A percentile compares a stretch with the other conserved stretches of the same genome.
Evolutionary conservation across 169 alveolate species (phyloP).

Genomic region (Plasmodium fragile): DNA sequence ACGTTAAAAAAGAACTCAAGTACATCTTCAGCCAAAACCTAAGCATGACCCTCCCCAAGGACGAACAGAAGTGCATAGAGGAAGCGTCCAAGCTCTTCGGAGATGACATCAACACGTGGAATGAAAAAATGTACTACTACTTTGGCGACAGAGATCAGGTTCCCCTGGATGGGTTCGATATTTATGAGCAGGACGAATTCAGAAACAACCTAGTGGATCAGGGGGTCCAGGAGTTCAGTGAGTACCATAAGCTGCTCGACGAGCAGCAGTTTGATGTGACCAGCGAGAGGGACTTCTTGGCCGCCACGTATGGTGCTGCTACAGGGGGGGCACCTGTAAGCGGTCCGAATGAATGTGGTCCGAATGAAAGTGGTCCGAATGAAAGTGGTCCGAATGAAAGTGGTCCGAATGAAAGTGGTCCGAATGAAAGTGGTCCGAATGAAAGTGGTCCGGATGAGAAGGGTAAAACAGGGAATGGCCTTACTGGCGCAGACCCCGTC

Average conservation of each 20-base stretch:
- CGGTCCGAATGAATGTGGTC: background rate
- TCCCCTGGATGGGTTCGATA: conserved; percentile 25
- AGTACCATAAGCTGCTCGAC: conserved; percentile 30
- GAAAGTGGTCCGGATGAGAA: no score
- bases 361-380: background rate
- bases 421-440: no score
- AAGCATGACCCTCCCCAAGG: conserved; percentile 29
- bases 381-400: background rate
- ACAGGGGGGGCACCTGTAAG: background rate
- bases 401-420: background rate
- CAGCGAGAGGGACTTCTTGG: conserved; percentile 10
- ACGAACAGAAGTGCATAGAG: conserved; percentile 42
- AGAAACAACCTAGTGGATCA: background rate
- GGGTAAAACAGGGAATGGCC: no score
- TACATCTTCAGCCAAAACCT: conserved; percentile 42
- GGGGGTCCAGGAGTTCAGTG: conserved; percentile 14
- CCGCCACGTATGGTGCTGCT: conserved; percentile 38
- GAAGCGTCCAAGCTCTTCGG: conserved; percentile 75
- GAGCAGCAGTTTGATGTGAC: background rate
- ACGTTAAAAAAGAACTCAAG: conserved; percentile 25
- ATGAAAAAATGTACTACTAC: conserved; percentile 71
- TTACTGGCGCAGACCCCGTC: background rate
- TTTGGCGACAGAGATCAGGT: conserved; percentile 50
- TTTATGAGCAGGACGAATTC: conserved; percentile 62
- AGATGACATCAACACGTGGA: conserved; percentile 65